Evolutionary conservation across 176 grass and related monocot species (phyloP).

Genomic region (Avena eriantha): DNA sequence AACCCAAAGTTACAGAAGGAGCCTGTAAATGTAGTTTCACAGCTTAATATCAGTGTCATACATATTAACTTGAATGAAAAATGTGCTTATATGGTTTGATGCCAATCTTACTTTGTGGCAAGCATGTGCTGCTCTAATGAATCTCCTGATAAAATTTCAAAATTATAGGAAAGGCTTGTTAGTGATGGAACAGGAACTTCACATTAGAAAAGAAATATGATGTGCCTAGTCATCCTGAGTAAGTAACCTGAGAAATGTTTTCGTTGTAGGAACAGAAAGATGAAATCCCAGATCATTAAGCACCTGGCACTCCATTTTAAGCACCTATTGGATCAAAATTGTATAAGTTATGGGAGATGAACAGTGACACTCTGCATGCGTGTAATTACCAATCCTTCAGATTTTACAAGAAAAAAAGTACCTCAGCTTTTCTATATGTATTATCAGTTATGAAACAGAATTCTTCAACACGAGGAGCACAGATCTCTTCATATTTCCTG

Average conservation of each 20-base stretch:
- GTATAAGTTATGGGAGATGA: slow-evolving; percentile 26
- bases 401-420: slow-evolving; percentile 47
- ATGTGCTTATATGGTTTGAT: slow-evolving; percentile 28
- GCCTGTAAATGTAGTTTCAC: slow-evolving; percentile 52
- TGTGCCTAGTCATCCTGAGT: slow-evolving; percentile 22
- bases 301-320: slow-evolving; percentile 79
- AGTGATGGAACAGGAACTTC: slow-evolving; percentile 13
- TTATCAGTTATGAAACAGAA: slow-evolving; percentile 89
- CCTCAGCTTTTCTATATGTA: slow-evolving; percentile 78
- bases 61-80: slow-evolving; percentile 27
- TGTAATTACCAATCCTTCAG: slow-evolving; percentile 23
- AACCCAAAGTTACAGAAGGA: slow-evolving; percentile 48
- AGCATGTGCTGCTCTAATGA: slow-evolving; percentile 76
- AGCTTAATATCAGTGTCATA: slow-evolving; percentile 35
- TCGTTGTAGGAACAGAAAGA: slow-evolving; percentile 81
- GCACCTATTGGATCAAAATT: slow-evolving; percentile 63
- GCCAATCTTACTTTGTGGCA: slow-evolving; percentile 66
- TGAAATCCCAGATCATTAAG: slow-evolving; percentile 67
- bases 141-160: slow-evolving; percentile 70
- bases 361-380: slow-evolving; percentile 28
- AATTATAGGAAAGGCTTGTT: slow-evolving; percentile 33
- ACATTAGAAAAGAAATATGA: slow-evolving; percentile 37
- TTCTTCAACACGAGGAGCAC: slow-evolving; percentile 72
- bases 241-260: slow-evolving; percentile 84
- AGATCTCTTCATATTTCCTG: slow-evolving; percentile 97